Conservation (phyloP, 768 basidiomycete genomes). For the Tylopilus cervinicoccineus region DNA sequence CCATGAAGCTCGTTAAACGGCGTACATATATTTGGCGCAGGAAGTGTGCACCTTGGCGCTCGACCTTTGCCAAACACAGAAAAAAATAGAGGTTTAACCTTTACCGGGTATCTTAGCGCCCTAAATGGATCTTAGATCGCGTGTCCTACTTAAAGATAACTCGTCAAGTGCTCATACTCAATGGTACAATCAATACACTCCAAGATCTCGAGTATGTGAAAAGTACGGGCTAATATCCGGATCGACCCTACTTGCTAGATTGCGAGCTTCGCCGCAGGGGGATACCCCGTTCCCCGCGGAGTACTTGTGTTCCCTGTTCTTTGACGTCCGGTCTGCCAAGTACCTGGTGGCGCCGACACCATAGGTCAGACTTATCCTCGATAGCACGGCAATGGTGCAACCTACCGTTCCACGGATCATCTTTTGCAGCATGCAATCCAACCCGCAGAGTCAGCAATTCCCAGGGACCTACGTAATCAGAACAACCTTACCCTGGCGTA, state of each 20-base stretch:
- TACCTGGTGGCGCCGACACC: constrained; percentile 11
- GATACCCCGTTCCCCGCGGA: constrained; percentile 44
- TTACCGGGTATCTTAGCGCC: constrained; percentile 4
- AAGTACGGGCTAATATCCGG: background rate
- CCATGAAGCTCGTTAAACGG: background rate
- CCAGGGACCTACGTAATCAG: background rate
- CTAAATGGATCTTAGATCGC: constrained; percentile 18
- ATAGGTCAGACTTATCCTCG: background rate
- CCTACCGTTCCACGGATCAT: constrained; percentile 31
- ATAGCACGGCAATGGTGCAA: constrained; percentile 1
- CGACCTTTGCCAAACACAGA: background rate
- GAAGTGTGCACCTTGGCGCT: background rate
- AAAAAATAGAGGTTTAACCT: constrained; percentile 21
- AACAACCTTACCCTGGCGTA: constrained; percentile 25
- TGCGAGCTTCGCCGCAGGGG: constrained; percentile 26
- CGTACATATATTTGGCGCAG: background rate
- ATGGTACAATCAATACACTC: background rate
- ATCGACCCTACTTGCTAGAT: constrained; percentile 15
- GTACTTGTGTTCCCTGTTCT: constrained; percentile 50
- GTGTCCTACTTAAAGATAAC: background rate
- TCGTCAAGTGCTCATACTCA: background rate
- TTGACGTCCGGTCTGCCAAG: constrained; percentile 40
- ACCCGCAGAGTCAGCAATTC: constrained; percentile 5
- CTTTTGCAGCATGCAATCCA: constrained; percentile 11
- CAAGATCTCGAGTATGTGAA: background rate